Base-by-base conservation (phyloP, 345 rosid species). In the Bruguiera parviflora region DNA sequence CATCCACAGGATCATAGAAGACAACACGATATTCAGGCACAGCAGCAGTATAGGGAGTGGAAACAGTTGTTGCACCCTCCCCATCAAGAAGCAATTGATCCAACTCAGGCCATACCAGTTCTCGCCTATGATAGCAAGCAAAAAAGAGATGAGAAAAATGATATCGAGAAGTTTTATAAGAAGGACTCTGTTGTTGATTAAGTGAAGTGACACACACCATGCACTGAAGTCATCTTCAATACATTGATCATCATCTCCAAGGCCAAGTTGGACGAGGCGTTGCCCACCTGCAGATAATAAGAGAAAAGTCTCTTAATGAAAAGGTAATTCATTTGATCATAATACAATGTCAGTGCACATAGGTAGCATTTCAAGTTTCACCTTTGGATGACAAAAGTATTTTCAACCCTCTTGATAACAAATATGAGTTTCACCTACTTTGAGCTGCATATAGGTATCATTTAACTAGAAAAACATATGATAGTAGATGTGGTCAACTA, bases 191-290 rank as follows among this genome's bases (percentile, higher is more conserved):
- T 61, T 53, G 47, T 52, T 59, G 4, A 60, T 73, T 49, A 53
- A 59, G 64, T 6, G 60, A 24, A 70, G 22, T 61, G 28, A 59
- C 20, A 55, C 32, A 29, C 85, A 88, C 96, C 96, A 90, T 35
- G 93, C 89, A 77, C 79, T 58, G 53, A 92, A 92, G 78, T 95
- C 99, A 84, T 95, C 99, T 76, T 95, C 98, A 69, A 95, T 95
- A 80, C 96, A 89, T 78, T 92, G 97, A 76, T 95, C 99, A 81
- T 95, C 99, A 84, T 95, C 99, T 58, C 99, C 99, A 58, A 95
- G 88, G 76, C 99, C 99, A 58, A 95, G 86, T 46, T 83, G 75
- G 35, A 78, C 75, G 69, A 95, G 87, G 59, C 89, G 83, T 73
- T 90, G 86, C 9, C 84, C 93, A 73, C 97, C 96, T 89, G 82